These are phyloP conservation scores for Graphilbum sp. DNA, from an alignment of 2,329 filamentous ascomycete genomes.

Conservation along the genomic window DNA sequence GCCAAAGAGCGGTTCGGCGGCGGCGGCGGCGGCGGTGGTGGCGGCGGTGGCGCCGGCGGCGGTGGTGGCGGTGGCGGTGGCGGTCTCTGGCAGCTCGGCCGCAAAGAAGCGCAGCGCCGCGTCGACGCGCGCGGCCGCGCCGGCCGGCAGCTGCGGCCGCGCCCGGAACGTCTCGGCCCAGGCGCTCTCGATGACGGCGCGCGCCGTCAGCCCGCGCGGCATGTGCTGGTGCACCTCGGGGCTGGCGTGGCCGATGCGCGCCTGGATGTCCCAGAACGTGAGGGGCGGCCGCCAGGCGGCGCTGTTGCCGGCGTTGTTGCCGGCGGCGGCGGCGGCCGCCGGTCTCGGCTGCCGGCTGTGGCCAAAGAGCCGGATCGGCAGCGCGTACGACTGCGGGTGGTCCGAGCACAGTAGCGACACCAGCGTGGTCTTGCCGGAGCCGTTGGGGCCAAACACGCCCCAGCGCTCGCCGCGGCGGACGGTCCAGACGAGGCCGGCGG, in stretches of 20 bases:
- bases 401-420: conserved; percentile 88
- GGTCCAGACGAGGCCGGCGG: conserved; percentile 62
- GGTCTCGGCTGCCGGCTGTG: conserved; percentile 60
- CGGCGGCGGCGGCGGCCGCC: conserved; percentile 21
- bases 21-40: conserved; percentile 11
- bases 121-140: conserved; percentile 44
- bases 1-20: conserved; percentile 60
- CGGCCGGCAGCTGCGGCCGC: conserved; percentile 44
- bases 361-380: conserved; percentile 76
- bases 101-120: conserved; percentile 63
- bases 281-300: too few relatives aligned
- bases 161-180: conserved; percentile 79
- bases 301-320: conserved; percentile 29
- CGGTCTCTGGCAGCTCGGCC: conserved; percentile 38
- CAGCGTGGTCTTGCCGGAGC: conserved; percentile 88
- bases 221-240: conserved; percentile 92
- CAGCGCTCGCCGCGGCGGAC: conserved; percentile 72
- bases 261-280: conserved; percentile 84
- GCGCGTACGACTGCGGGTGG: conserved; percentile 83
- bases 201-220: conserved; percentile 57
- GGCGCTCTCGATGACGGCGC: conserved; percentile 64
- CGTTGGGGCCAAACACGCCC: conserved; percentile 88
- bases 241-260: conserved; percentile 78
- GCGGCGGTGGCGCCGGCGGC: too few relatives aligned
- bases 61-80: too few relatives aligned